These are phyloP conservation scores for Aspergillus coremiiformis DNA, from an alignment of 495 filamentous ascomycete species.

Conservation along the genomic window DNA sequence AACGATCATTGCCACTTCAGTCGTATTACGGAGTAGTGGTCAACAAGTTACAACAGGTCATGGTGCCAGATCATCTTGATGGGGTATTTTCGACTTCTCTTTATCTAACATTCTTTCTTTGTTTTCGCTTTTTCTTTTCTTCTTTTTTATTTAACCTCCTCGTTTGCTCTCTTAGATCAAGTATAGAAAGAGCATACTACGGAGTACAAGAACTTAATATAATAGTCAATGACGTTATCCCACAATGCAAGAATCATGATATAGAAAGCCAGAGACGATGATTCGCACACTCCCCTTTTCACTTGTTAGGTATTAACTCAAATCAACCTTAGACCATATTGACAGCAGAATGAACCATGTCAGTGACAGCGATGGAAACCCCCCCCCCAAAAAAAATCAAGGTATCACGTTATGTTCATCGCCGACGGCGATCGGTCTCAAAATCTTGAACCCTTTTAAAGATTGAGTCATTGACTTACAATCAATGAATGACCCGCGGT, in stretches of 20 bases:
- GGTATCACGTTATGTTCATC: no score
- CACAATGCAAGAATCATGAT: neutral
- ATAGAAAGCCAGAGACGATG: neutral
- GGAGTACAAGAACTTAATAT: no score
- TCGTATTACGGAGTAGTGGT: no score
- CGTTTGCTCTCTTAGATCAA: neutral
- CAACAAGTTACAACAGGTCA: neutral
- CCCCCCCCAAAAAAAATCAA: no score
- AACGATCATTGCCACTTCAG: neutral
- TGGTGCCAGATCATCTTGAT: neutral
- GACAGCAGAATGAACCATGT: no score
- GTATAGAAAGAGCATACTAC: neutral
- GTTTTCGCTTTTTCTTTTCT: neutral
- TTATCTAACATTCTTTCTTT: neutral
- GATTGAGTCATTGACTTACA: no score
- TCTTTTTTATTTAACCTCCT: neutral
- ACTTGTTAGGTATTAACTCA: neutral
- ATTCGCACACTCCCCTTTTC: neutral
- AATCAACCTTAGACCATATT: neutral
- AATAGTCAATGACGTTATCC: conserved; percentile 5
- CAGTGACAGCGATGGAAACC: no score
- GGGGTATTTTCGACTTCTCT: neutral
- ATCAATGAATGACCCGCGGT: no score
- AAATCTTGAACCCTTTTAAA: no score
- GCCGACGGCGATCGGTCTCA: no score